A percentile compares a stretch with the other conserved stretches of the same genome.
Conservation (phyloP, 352 stramenopile species). For the Globisporangium abappressorium region DNA sequence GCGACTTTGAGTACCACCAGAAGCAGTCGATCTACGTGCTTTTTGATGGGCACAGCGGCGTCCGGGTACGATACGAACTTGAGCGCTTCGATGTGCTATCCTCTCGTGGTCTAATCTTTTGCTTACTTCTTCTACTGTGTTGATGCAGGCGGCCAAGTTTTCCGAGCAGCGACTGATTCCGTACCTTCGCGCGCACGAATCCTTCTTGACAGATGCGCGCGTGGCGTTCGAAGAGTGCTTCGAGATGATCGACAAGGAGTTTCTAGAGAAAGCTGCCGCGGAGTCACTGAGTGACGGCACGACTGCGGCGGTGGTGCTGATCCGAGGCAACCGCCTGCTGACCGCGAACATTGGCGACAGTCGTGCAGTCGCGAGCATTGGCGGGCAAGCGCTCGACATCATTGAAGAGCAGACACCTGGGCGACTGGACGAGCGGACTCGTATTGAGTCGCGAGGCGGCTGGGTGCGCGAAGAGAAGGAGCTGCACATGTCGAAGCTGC, state of each 20-base stretch:
- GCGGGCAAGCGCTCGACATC: conserved; percentile 77
- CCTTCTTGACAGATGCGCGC: conserved; percentile 55
- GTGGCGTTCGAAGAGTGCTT: conserved; percentile 77
- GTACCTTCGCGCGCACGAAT: conserved; percentile 71
- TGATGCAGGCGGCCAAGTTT: conserved; percentile 62
- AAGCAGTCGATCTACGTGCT: conserved; percentile 77
- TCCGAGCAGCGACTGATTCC: conserved; percentile 62
- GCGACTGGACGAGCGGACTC: conserved; percentile 59
- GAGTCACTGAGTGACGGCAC: conserved; percentile 77
- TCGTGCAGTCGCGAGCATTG: conserved; percentile 79
- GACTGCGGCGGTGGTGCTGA: conserved; percentile 76
- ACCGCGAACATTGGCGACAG: conserved; percentile 89
- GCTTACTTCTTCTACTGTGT: not conserved
- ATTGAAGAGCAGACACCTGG: conserved; percentile 87
- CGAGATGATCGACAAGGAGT: conserved; percentile 72
- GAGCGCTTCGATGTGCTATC: not conserved
- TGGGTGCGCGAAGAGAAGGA: conserved; percentile 66
- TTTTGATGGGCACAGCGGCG: conserved; percentile 83
- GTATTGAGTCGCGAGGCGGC: conserved; percentile 71
- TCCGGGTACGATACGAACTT: conserved; percentile 43
- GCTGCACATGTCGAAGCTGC: conserved; percentile 84
- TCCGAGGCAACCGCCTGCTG: conserved; percentile 76
- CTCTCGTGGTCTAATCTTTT: not conserved
- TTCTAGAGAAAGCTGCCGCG: conserved; percentile 53
- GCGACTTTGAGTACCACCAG: conserved; percentile 32